Evolutionary conservation across 2,329 filamentous ascomycete species (phyloP).

Genomic region (Diaporthe ampelina): DNA sequence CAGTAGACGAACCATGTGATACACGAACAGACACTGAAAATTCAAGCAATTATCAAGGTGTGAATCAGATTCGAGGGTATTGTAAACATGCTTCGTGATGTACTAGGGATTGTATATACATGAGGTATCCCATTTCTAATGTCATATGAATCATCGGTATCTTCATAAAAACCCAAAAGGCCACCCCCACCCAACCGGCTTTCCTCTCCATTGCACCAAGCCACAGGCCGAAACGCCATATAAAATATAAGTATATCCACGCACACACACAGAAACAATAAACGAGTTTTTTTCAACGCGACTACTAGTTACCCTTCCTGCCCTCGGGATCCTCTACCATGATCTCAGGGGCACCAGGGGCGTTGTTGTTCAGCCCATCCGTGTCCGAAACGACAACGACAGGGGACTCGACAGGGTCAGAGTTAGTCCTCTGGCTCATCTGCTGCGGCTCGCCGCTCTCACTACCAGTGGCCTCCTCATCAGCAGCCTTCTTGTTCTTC

Average conservation of each 20-base stretch:
- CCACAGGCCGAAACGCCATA: neutral
- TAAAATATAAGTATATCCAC: neutral
- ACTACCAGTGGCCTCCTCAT: conserved; percentile 24
- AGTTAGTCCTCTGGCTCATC: conserved; percentile 10
- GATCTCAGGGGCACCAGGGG: conserved; percentile 5
- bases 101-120: conserved; percentile 22
- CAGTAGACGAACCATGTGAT: neutral
- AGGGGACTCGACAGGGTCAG: neutral
- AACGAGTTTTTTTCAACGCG: too few relatives aligned
- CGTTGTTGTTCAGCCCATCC: neutral
- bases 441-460: neutral
- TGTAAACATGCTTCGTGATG: conserved; percentile 11
- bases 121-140: neutral
- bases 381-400: conserved; percentile 22
- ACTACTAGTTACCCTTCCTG: neutral
- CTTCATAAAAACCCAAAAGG: conserved; percentile 6
- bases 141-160: conserved; percentile 13
- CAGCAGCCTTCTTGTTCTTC: conserved; percentile 28
- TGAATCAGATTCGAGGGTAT: neutral
- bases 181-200: neutral
- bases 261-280: neutral
- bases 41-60: rapidly evolving
- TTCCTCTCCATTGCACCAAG: neutral
- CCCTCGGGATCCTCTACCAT: conserved; percentile 26
- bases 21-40: neutral